phyloP scores from a whole-genome alignment of 257 asterid species.

The Gentiana dahurica region DNA sequence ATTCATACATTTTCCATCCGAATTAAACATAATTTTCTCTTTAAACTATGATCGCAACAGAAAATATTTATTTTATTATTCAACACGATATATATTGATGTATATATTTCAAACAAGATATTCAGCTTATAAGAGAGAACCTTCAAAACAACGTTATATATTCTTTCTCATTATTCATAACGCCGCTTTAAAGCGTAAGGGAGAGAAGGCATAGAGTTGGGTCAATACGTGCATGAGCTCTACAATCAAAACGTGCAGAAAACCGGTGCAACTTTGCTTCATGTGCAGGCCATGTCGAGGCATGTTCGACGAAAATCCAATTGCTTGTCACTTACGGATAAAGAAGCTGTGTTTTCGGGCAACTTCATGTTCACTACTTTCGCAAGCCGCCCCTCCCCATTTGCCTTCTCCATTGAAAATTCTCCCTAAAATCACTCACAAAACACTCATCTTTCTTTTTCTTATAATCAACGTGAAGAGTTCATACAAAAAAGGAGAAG shows the following conservation, averaged over 20 bases:
- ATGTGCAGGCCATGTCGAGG: slow-evolving; percentile 89
- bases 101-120: slow-evolving; percentile 26
- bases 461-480: too few species aligned
- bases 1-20: too few species aligned
- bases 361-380: slow-evolving; percentile 72
- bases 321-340: slow-evolving; percentile 73
- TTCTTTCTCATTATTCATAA: slow-evolving; percentile 74
- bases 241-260: slow-evolving; percentile 88
- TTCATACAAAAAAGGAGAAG: too few species aligned
- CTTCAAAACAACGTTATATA: slow-evolving; percentile 70
- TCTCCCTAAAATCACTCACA: too few species aligned
- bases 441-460: too few species aligned
- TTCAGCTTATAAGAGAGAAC: slow-evolving; percentile 84
- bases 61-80: too few species aligned
- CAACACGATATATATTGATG: too few species aligned
- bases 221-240: slow-evolving; percentile 76
- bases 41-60: too few species aligned
- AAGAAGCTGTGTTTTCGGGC: slow-evolving; percentile 65
- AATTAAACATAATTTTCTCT: too few species aligned
- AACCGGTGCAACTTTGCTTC: slow-evolving; percentile 47
- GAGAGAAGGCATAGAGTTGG: slow-evolving; percentile 84
- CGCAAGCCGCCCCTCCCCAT: slow-evolving; percentile 11
- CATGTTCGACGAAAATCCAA: slow-evolving; percentile 65
- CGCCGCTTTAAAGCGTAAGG: slow-evolving; percentile 87
- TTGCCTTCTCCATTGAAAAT: too few species aligned